These are phyloP conservation scores for Xylaria sp. DNA, from an alignment of 2,329 filamentous ascomycete species.

Conservation along the genomic window DNA sequence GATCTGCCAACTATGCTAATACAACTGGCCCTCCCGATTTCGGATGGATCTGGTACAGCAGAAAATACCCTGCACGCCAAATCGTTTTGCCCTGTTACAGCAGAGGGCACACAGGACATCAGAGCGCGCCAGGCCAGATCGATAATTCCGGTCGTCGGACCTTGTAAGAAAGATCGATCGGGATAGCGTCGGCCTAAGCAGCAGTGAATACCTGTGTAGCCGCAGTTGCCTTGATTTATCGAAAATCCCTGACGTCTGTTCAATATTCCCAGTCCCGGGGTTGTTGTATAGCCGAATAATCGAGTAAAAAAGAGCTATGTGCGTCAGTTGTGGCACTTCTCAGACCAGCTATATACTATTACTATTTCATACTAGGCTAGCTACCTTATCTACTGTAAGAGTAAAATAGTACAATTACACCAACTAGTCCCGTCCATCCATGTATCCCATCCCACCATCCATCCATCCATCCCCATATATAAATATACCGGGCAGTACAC, in stretches of 20 bases:
- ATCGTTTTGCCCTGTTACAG: too few relatives aligned
- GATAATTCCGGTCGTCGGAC: too few relatives aligned
- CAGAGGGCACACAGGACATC: too few relatives aligned
- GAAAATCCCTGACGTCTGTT: neutral
- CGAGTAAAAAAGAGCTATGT: too few relatives aligned
- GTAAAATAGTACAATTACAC: neutral
- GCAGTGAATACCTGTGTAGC: neutral
- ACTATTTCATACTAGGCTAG: neutral
- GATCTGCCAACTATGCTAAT: too few relatives aligned
- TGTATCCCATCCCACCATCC: too few relatives aligned
- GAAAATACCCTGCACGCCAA: too few relatives aligned
- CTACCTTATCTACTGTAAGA: neutral
- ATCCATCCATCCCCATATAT: neutral
- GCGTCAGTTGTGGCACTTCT: neutral
- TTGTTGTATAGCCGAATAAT: neutral
- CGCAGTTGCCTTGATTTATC: slow-evolving; percentile 2
- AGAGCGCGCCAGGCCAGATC: too few relatives aligned
- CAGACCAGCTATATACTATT: neutral
- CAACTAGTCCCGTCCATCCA: neutral
- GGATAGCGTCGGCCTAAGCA: neutral
- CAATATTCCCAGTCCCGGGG: neutral
- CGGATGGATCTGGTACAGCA: too few relatives aligned
- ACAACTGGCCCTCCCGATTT: too few relatives aligned
- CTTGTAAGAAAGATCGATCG: neutral
- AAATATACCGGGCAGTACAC: neutral